Conservation (phyloP, 2,329 filamentous ascomycete genomes). For the Scedosporium boydii region DNA sequence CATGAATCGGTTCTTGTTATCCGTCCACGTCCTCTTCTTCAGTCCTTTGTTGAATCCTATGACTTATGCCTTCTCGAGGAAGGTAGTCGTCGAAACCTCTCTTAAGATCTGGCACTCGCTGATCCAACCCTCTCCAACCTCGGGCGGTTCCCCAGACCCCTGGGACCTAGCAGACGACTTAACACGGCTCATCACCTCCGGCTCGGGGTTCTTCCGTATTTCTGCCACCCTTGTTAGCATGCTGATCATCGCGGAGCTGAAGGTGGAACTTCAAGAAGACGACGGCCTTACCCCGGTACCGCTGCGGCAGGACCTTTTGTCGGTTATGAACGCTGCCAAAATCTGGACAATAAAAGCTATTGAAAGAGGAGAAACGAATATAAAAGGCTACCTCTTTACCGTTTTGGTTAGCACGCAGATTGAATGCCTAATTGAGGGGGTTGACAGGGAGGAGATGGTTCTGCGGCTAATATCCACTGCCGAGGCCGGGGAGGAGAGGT, state of each 20-base stretch:
- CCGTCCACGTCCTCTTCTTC: conserved; percentile 46
- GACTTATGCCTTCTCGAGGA: conserved; percentile 40
- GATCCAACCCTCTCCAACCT: conserved; percentile 11
- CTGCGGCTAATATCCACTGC: conserved; percentile 25
- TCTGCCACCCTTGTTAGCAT: conserved; percentile 24
- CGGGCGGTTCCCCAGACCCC: conserved; percentile 4
- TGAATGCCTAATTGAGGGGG: conserved; percentile 26
- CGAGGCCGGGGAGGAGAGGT: conserved; percentile 22
- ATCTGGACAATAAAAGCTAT: conserved; percentile 29
- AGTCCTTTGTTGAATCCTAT: conserved; percentile 27
- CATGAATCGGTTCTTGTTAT: conserved; percentile 43
- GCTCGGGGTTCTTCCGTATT: conserved; percentile 30
- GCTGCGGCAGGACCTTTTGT: conserved; percentile 30
- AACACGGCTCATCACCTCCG: conserved; percentile 25
- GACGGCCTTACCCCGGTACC: conserved; percentile 23
- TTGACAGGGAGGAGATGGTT: conserved; percentile 22
- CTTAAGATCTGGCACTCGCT: conserved; percentile 34
- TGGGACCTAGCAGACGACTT: conserved; percentile 20
- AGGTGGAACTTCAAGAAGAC: conserved; percentile 29
- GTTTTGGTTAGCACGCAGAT: conserved; percentile 30
- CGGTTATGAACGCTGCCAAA: conserved; percentile 29
- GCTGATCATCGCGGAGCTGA: conserved; percentile 29
- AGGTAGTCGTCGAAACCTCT: conserved; percentile 35
- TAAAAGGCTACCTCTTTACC: conserved; percentile 39
- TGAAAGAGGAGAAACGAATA: conserved; percentile 42